Evolutionary conservation across 208 protist species (phyloP).

Genomic region (Histomonas meleagridis): DNA sequence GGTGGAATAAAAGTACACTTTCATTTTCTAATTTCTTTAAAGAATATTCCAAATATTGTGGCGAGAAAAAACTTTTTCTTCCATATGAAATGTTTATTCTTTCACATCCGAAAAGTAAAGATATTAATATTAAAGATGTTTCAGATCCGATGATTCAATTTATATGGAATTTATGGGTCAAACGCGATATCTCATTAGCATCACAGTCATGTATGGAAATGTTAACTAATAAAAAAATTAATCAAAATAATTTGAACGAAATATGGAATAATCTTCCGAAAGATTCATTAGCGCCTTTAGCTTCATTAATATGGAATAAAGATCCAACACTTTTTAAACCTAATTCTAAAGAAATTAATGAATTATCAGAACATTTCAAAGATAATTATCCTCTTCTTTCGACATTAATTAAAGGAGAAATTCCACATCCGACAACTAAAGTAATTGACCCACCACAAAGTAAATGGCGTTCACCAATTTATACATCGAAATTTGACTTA

Average conservation of each 20-base stretch:
- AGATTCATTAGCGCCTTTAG: background rate
- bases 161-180: conserved; percentile 31
- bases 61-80: background rate
- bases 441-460: background rate
- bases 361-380: background rate
- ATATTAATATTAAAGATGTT: background rate
- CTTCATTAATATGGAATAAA: conserved; percentile 20
- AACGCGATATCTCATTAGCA: background rate
- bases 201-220: background rate
- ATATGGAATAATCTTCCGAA: background rate
- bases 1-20: background rate
- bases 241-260: background rate
- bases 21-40: background rate
- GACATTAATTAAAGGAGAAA: background rate
- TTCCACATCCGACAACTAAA: background rate
- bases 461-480: conserved; percentile 21
- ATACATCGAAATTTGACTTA: conserved; percentile 1
- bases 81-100: conserved; percentile 9
- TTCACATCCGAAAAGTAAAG: background rate
- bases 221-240: background rate
- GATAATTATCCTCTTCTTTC: background rate
- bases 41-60: background rate
- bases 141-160: background rate
- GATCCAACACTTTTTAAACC: background rate
- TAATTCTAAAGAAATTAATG: background rate